Conservation (phyloP, 169 alveolate genomes). For the Neospora caninum region DNA sequence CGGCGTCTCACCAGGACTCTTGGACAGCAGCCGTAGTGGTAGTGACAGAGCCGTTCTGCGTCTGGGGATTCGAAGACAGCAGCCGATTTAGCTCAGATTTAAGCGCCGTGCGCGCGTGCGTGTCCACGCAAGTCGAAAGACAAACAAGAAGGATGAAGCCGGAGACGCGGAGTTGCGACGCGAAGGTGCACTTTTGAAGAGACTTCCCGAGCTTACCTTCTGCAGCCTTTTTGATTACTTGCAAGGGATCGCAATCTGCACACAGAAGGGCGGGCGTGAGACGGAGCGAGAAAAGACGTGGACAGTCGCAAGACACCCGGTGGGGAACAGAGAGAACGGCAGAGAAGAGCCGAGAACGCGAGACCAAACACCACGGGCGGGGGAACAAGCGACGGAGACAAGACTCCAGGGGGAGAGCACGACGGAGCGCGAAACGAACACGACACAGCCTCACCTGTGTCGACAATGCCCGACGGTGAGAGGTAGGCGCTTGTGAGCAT, state of each 20-base stretch:
- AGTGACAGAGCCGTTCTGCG: slow-evolving; percentile 54
- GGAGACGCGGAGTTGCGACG: too few relatives aligned
- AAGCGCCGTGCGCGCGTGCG: too few relatives aligned
- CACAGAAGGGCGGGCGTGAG: neutral
- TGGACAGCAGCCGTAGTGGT: slow-evolving; percentile 63
- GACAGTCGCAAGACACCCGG: neutral
- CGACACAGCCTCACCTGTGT: slow-evolving; percentile 51
- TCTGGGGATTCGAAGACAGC: neutral
- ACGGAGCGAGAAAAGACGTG: neutral
- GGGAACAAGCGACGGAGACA: too few relatives aligned
- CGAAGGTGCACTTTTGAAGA: too few relatives aligned
- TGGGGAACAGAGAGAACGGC: neutral
- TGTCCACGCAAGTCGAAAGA: too few relatives aligned
- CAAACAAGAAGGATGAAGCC: too few relatives aligned
- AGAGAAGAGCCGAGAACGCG: too few relatives aligned
- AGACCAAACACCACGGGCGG: too few relatives aligned
- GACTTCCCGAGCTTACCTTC: neutral
- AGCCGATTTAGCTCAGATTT: neutral
- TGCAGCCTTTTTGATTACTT: slow-evolving; percentile 3
- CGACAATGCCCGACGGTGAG: slow-evolving; percentile 56
- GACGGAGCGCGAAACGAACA: too few relatives aligned
- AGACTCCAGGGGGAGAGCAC: too few relatives aligned
- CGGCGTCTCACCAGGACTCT: slow-evolving; percentile 36
- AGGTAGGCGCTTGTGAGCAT: slow-evolving; percentile 62
- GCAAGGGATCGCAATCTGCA: slow-evolving; percentile 50